These are phyloP conservation scores for Coffea eugenioides DNA, from an alignment of 257 asterid genomes.

Conservation along the genomic window DNA sequence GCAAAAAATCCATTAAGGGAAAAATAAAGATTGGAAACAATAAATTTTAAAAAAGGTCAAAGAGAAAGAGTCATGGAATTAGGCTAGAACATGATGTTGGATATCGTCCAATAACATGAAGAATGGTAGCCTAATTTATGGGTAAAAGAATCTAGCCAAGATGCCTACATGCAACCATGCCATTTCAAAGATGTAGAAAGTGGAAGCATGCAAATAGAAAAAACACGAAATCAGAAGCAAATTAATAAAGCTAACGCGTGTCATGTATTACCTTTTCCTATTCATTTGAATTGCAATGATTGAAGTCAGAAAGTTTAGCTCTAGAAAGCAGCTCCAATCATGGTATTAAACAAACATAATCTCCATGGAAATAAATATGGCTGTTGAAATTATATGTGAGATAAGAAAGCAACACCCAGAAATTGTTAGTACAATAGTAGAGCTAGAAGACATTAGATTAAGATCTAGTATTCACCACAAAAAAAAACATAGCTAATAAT, in stretches of 20 bases:
- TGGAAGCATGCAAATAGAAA: not conserved
- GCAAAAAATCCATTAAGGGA: too few species aligned
- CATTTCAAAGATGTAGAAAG: not conserved
- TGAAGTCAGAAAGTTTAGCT: constrained; percentile 86
- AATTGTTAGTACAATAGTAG: not conserved
- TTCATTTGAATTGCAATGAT: constrained; percentile 77
- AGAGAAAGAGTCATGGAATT: too few species aligned
- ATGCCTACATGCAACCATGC: not conserved
- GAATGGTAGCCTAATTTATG: too few species aligned
- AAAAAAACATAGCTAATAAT: not conserved
- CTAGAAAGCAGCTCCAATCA: constrained; percentile 68
- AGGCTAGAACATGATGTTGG: too few species aligned
- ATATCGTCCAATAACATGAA: not conserved
- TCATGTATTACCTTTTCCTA: constrained; percentile 54
- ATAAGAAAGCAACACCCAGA: constrained; percentile 6
- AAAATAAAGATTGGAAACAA: too few species aligned
- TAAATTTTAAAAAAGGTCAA: too few species aligned
- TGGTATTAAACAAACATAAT: constrained; percentile 71
- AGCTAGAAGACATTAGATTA: not conserved
- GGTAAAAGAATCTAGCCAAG: too few species aligned
- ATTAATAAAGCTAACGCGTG: not conserved
- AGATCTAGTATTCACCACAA: not conserved
- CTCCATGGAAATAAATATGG: constrained; percentile 88
- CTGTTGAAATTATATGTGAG: constrained; percentile 41
- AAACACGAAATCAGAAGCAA: not conserved